Conservation (phyloP, 2,329 filamentous ascomycete species). For the Aspergillus proliferans region DNA sequence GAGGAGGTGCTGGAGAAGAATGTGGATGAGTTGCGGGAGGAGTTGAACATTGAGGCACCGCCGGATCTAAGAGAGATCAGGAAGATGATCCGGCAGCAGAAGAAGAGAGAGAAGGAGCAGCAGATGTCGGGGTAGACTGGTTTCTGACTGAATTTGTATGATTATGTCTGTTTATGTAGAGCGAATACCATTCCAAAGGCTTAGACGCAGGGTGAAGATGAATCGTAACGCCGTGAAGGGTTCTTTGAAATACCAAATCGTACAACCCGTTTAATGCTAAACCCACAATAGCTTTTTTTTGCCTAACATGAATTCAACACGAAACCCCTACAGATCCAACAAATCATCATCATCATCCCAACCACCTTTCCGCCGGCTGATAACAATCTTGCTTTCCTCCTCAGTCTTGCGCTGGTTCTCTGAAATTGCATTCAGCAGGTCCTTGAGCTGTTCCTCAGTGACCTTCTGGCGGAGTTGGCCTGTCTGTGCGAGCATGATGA, state of each 20-base stretch:
- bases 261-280: constrained; percentile 9
- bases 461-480: constrained; percentile 85
- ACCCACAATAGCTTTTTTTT: not conserved
- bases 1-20: constrained; percentile 86
- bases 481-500: constrained; percentile 83
- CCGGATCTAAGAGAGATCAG: constrained; percentile 77
- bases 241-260: too few relatives aligned
- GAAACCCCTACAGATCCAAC: constrained; percentile 32
- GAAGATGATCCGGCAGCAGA: constrained; percentile 62
- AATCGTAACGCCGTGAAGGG: too few relatives aligned
- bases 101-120: constrained; percentile 56
- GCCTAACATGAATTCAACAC: constrained; percentile 3
- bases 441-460: constrained; percentile 88
- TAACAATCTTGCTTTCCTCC: constrained; percentile 75
- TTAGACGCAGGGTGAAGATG: too few relatives aligned
- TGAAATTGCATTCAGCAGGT: constrained; percentile 75
- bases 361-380: constrained; percentile 73
- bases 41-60: constrained; percentile 80
- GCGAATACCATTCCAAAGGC: too few relatives aligned
- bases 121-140: constrained; percentile 7
- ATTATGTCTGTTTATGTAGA: not conserved
- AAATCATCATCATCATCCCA: constrained; percentile 67
- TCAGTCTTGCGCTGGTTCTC: constrained; percentile 58
- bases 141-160: not conserved
- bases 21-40: constrained; percentile 64